A percentile compares a stretch with the other conserved stretches of the same genome.
Evolutionary conservation across 1,139 yeast genomes (phyloP).

Genomic region (Pichia cactophila): DNA sequence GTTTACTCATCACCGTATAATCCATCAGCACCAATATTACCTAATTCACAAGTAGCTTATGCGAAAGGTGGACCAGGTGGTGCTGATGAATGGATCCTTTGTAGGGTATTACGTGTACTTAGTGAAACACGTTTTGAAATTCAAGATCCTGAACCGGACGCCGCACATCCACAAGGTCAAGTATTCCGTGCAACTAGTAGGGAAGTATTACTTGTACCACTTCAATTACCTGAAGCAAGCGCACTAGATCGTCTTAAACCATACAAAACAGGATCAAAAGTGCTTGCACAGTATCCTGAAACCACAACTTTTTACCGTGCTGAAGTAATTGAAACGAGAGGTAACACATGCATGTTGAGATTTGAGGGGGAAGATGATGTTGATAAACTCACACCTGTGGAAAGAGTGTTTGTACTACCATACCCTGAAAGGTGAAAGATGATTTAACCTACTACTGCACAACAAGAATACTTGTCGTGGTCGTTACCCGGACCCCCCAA

Average conservation of each 20-base stretch:
- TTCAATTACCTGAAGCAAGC: conserved; percentile 25
- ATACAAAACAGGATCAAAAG: conserved; percentile 72
- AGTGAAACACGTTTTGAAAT: conserved; percentile 70
- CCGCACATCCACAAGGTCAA: conserved; percentile 82
- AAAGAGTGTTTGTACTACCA: conserved; percentile 73
- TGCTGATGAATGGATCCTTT: conserved; percentile 86
- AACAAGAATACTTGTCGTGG: background rate
- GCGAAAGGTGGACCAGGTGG: conserved; percentile 48
- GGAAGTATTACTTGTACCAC: conserved; percentile 73
- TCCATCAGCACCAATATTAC: conserved; percentile 50
- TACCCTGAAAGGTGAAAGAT: conserved; percentile 35
- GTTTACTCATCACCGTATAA: conserved; percentile 33
- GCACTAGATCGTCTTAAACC: conserved; percentile 34
- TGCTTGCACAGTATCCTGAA: conserved; percentile 92
- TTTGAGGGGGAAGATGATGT: conserved; percentile 98
- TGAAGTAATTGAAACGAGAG: conserved; percentile 75
- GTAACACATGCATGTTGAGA: conserved; percentile 68
- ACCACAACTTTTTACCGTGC: conserved; percentile 97
- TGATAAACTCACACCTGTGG: conserved; percentile 91
- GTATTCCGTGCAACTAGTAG: conserved; percentile 74
- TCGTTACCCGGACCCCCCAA: conserved; percentile 1
- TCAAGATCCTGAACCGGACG: conserved; percentile 97
- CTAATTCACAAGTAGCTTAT: conserved; percentile 87
- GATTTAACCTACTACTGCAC: background rate
- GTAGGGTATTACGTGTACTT: conserved; percentile 73